A percentile compares a stretch with the other conserved stretches of the same genome.
phyloP scores from a whole-genome alignment of 768 basidiomycete genomes.

The Sporobolomyces roseus region DNA sequence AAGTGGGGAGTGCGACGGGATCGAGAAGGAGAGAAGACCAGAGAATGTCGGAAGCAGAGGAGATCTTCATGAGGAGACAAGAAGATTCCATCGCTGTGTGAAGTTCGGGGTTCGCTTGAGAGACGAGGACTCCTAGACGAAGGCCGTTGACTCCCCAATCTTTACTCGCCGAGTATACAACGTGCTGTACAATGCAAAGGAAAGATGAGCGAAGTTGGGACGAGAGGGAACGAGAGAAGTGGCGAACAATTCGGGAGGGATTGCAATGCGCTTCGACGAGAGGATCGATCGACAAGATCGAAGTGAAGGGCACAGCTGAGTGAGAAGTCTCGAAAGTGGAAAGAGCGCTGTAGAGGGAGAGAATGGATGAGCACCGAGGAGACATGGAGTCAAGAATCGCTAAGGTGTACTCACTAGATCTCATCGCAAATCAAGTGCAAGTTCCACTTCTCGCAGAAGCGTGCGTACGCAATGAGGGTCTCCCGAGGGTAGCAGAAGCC shows the following conservation, averaged over 20 bases:
- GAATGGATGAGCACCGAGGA: not conserved
- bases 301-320: slow-evolving; percentile 35
- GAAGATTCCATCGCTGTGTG: slow-evolving; percentile 40
- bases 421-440: slow-evolving; percentile 41
- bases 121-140: slow-evolving; percentile 43
- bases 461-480: slow-evolving; percentile 39
- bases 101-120: slow-evolving; percentile 43
- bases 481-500: slow-evolving; percentile 44
- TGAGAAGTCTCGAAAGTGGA: slow-evolving; percentile 28
- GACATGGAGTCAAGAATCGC: not conserved
- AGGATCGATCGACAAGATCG: slow-evolving; percentile 43
- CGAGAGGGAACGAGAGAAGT: slow-evolving; percentile 11
- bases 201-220: not conserved
- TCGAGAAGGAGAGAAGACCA: slow-evolving; percentile 42
- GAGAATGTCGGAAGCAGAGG: slow-evolving; percentile 40
- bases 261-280: slow-evolving; percentile 41
- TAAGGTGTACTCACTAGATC: slow-evolving; percentile 34
- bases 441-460: slow-evolving; percentile 42
- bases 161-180: slow-evolving; percentile 40
- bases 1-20: slow-evolving; percentile 28
- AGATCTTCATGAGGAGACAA: slow-evolving; percentile 45
- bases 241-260: slow-evolving; percentile 35
- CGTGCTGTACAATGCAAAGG: not conserved
- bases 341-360: slow-evolving; percentile 17
- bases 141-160: slow-evolving; percentile 45